These are phyloP conservation scores for Malania oleifera DNA, from an alignment of 164 flowering plant species.

Conservation along the genomic window DNA sequence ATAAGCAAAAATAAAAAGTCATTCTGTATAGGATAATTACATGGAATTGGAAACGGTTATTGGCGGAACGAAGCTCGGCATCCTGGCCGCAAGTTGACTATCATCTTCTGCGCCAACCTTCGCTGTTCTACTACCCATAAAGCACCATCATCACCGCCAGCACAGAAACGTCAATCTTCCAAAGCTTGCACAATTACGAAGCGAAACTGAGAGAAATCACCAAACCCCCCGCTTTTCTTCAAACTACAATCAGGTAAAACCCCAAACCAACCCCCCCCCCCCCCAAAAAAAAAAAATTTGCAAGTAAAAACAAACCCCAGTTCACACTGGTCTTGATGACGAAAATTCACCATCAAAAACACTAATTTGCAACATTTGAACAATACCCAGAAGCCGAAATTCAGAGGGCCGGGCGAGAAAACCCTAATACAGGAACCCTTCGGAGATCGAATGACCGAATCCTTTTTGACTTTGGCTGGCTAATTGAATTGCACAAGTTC, in stretches of 20 bases:
- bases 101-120: constrained; percentile 19
- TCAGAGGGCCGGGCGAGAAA: constrained; percentile 1
- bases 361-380: not conserved
- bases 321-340: not conserved
- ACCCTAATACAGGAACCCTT: constrained; percentile 13
- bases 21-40: constrained; percentile 11
- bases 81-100: constrained; percentile 15
- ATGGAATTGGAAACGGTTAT: constrained; percentile 19
- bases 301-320: too few relatives aligned
- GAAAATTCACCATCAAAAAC: not conserved
- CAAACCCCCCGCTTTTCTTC: too few relatives aligned
- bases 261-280: not conserved
- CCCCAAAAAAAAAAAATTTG: not conserved
- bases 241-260: too few relatives aligned
- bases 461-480: constrained; percentile 6
- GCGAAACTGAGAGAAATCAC: too few relatives aligned
- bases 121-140: constrained; percentile 28
- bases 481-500: not conserved
- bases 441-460: constrained; percentile 9
- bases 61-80: constrained; percentile 33
- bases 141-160: constrained; percentile 20
- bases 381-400: constrained; percentile 12
- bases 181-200: not conserved
- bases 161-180: not conserved
- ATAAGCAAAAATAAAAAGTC: not conserved